phyloP scores from a whole-genome alignment of 2,329 filamentous ascomycete species.

The Acrocalymma vagum region DNA sequence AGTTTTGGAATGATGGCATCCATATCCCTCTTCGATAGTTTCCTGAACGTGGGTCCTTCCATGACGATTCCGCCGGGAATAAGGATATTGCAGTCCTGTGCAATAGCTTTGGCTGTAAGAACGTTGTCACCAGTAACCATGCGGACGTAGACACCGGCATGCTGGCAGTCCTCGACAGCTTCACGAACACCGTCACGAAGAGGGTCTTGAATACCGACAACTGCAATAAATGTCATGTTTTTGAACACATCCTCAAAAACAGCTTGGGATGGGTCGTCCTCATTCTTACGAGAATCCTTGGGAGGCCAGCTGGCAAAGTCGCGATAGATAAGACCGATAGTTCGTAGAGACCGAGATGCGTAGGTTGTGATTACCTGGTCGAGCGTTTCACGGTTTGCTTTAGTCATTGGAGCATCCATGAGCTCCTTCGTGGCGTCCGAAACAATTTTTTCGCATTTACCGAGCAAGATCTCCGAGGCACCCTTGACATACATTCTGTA shows the following conservation, averaged over 20 bases:
- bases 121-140: slow-evolving; percentile 90
- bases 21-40: slow-evolving; percentile 69
- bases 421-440: slow-evolving; percentile 68
- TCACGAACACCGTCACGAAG: slow-evolving; percentile 77
- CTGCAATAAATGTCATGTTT: slow-evolving; percentile 75
- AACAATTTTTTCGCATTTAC: slow-evolving; percentile 61
- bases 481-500: slow-evolving; percentile 66
- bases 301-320: slow-evolving; percentile 89
- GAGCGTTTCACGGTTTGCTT: slow-evolving; percentile 66
- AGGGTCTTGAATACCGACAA: slow-evolving; percentile 85
- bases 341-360: slow-evolving; percentile 80
- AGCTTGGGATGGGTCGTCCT: slow-evolving; percentile 70
- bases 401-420: slow-evolving; percentile 60
- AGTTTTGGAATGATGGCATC: slow-evolving; percentile 67
- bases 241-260: slow-evolving; percentile 74
- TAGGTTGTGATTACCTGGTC: slow-evolving; percentile 77
- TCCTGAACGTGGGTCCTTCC: slow-evolving; percentile 81
- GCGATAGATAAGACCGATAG: slow-evolving; percentile 83
- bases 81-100: slow-evolving; percentile 79
- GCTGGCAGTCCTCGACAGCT: slow-evolving; percentile 76
- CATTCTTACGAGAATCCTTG: slow-evolving; percentile 63
- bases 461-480: slow-evolving; percentile 60
- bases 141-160: slow-evolving; percentile 79
- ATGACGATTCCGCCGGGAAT: slow-evolving; percentile 75
- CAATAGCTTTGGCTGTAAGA: slow-evolving; percentile 80